Evolutionary conservation across 2,329 filamentous ascomycete genomes (phyloP).

Genomic region (Penicillium sp.): DNA sequence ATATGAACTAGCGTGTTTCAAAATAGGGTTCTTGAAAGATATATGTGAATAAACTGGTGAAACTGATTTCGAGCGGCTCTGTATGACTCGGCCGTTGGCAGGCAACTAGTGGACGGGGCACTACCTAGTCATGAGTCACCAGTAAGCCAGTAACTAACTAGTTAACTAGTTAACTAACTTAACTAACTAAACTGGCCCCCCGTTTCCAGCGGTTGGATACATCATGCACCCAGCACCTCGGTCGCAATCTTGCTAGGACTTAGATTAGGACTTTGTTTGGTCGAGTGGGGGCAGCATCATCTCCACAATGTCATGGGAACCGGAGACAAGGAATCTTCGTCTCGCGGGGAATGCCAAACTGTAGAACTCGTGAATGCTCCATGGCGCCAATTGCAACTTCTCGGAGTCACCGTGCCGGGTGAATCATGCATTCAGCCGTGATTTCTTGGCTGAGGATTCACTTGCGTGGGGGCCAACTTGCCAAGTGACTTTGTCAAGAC

Average conservation of each 20-base stretch:
- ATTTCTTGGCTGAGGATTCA: conserved; percentile 7
- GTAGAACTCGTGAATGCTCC: background rate
- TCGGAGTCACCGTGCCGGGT: conserved; percentile 14
- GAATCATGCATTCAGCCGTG: conserved; percentile 3
- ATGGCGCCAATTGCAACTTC: background rate
- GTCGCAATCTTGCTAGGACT: background rate
- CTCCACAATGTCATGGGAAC: background rate
- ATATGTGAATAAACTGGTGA: too few relatives aligned
- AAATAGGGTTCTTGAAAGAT: too few relatives aligned
- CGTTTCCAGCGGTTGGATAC: background rate
- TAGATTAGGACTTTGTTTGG: background rate
- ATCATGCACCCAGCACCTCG: background rate
- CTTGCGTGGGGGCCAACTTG: conserved; percentile 4
- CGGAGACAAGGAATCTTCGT: background rate
- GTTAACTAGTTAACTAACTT: too few relatives aligned
- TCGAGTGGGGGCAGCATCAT: background rate
- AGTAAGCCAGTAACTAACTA: too few relatives aligned
- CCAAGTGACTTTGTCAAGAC: background rate
- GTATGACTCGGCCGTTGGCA: background rate
- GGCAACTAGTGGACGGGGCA: background rate
- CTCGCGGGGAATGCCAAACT: background rate
- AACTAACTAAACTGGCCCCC: background rate
- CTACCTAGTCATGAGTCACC: background rate
- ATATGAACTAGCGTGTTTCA: too few relatives aligned
- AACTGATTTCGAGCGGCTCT: too few relatives aligned